These are phyloP conservation scores for Venturia nashicola DNA, from an alignment of 2,329 filamentous ascomycete genomes.

Conservation along the genomic window DNA sequence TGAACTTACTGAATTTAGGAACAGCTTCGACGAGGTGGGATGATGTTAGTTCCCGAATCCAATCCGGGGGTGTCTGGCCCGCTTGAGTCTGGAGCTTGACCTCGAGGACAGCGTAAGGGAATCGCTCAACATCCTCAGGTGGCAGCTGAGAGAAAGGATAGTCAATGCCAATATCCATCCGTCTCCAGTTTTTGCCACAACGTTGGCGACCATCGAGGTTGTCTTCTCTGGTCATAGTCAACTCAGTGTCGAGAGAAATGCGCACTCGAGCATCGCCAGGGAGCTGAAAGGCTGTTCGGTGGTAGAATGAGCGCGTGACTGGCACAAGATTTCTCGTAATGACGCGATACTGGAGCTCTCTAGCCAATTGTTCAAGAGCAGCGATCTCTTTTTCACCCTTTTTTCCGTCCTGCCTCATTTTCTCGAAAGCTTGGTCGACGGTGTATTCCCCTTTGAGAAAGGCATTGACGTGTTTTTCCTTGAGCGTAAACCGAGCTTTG, in stretches of 20 bases:
- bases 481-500: slow-evolving; percentile 87
- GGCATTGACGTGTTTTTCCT: slow-evolving; percentile 95
- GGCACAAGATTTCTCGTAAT: slow-evolving; percentile 78
- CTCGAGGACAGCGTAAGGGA: slow-evolving; percentile 92
- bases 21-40: slow-evolving; percentile 97
- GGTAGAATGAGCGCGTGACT: slow-evolving; percentile 92
- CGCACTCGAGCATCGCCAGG: slow-evolving; percentile 92
- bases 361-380: slow-evolving; percentile 77
- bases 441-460: slow-evolving; percentile 77
- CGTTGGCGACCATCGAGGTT: slow-evolving; percentile 72
- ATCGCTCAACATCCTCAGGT: slow-evolving; percentile 71
- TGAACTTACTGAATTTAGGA: slow-evolving; percentile 98
- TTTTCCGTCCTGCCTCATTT: slow-evolving; percentile 89
- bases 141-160: slow-evolving; percentile 86
- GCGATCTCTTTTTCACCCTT: slow-evolving; percentile 86
- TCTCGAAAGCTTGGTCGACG: slow-evolving; percentile 85
- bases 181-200: slow-evolving; percentile 81
- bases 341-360: slow-evolving; percentile 87
- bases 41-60: slow-evolving; percentile 85
- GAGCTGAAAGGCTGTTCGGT: slow-evolving; percentile 94
- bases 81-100: slow-evolving; percentile 96
- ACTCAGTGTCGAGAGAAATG: slow-evolving; percentile 90
- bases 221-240: slow-evolving; percentile 91
- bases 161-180: slow-evolving; percentile 96
- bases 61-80: slow-evolving; percentile 88